Conservation (phyloP, 148 eudicot species). For the Chenopodium berlandieri region DNA sequence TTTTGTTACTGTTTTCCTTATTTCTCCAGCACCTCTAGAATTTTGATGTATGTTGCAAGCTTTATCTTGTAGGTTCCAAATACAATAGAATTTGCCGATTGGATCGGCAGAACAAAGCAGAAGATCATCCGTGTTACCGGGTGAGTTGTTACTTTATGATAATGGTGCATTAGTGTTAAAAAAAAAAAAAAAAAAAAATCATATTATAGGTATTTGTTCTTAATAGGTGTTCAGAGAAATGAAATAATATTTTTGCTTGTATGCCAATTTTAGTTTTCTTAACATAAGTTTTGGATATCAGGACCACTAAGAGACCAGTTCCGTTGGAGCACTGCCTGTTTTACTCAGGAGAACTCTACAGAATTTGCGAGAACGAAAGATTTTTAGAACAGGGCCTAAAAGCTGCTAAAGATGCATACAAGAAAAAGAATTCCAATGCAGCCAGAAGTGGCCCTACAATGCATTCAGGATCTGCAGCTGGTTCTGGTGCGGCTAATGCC, state of each 20-base stretch:
- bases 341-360: constrained; percentile 84
- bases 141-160: constrained; percentile 45
- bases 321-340: constrained; percentile 96
- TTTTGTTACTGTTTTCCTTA: background rate
- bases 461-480: constrained; percentile 52
- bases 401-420: constrained; percentile 81
- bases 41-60: constrained; percentile 12
- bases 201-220: background rate
- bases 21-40: background rate
- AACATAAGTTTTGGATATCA: constrained; percentile 35
- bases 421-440: constrained; percentile 51
- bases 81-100: constrained; percentile 95
- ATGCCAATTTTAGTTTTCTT: constrained; percentile 5
- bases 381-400: constrained; percentile 68
- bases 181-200: no score
- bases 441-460: constrained; percentile 42
- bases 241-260: background rate
- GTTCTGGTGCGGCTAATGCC: constrained; percentile 50
- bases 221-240: background rate
- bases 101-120: constrained; percentile 97
- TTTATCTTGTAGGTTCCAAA: constrained; percentile 75
- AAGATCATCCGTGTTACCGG: constrained; percentile 89
- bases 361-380: constrained; percentile 74
- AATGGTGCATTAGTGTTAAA: background rate
- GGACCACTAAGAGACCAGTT: constrained; percentile 97